phyloP scores from a whole-genome alignment of 1,284 basidiomycete species.

The Vanrija sp. region DNA sequence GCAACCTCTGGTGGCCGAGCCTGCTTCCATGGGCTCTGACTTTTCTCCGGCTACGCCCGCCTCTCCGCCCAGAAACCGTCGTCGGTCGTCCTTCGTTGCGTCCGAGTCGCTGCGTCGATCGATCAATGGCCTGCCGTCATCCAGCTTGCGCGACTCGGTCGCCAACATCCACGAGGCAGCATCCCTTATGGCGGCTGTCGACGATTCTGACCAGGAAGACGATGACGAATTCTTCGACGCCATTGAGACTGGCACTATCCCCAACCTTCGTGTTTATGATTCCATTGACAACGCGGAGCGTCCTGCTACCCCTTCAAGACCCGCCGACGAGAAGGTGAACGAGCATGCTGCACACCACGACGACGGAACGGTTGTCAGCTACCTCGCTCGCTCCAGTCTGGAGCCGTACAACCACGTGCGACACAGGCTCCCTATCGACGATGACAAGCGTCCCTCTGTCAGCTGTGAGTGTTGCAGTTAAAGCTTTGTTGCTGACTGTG shows the following conservation, averaged over 20 bases:
- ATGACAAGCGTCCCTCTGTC: constrained; percentile 80
- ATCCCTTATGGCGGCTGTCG: constrained; percentile 26
- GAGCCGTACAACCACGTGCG: constrained; percentile 67
- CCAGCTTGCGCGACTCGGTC: not conserved
- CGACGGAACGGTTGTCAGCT: constrained; percentile 33
- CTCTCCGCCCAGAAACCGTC: not conserved
- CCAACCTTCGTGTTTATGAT: constrained; percentile 62
- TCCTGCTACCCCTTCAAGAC: constrained; percentile 23
- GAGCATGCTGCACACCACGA: not conserved
- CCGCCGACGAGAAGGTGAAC: not conserved
- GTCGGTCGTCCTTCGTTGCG: too few relatives aligned
- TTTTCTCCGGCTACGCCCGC: not conserved
- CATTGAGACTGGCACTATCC: constrained; percentile 75
- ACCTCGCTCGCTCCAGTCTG: constrained; percentile 57
- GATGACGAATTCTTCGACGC: constrained; percentile 99
- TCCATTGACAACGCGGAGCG: constrained; percentile 53
- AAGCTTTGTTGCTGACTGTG: not conserved
- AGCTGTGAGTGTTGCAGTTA: constrained; percentile 51
- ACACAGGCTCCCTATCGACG: constrained; percentile 62
- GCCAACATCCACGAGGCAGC: constrained; percentile 2
- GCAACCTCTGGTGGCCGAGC: not conserved
- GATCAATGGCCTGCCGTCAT: not conserved
- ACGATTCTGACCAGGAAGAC: constrained; percentile 59
- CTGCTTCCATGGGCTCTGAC: not conserved
- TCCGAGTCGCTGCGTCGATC: not conserved